Percentiles rank a stretch among this genome's conserved stretches.
Evolutionary conservation across 2,329 filamentous ascomycete species (phyloP).

Genomic region (Escovopsis weberi): DNA sequence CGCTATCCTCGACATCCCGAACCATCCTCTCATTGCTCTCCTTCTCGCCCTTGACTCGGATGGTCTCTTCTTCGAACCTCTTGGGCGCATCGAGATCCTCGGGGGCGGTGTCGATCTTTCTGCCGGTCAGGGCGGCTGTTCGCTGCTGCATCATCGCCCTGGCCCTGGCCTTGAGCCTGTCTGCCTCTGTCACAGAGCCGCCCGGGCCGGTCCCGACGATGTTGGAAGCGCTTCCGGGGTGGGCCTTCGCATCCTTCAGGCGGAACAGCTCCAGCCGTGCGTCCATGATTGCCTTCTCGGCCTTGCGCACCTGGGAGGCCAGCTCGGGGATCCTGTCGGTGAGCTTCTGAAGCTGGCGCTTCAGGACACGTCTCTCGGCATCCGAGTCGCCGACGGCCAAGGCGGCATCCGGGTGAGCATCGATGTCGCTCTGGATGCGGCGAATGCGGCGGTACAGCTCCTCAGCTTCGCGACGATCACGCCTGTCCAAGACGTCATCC

Average conservation of each 20-base stretch:
- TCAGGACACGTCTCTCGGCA: slow-evolving; percentile 72
- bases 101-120: slow-evolving; percentile 52
- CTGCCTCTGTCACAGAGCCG: slow-evolving; percentile 78
- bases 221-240: slow-evolving; percentile 64
- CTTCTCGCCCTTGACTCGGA: slow-evolving; percentile 66
- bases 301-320: slow-evolving; percentile 79
- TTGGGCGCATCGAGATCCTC: slow-evolving; percentile 70
- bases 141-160: slow-evolving; percentile 99
- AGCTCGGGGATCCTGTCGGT: slow-evolving; percentile 85
- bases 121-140: slow-evolving; percentile 80
- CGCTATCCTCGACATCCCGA: slow-evolving; percentile 88
- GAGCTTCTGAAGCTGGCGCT: slow-evolving; percentile 75
- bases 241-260: slow-evolving; percentile 79
- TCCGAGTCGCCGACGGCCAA: slow-evolving; percentile 64
- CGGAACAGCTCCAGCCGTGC: slow-evolving; percentile 86
- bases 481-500: slow-evolving; percentile 79
- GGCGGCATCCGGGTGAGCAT: slow-evolving; percentile 66
- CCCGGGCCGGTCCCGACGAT: slow-evolving; percentile 90
- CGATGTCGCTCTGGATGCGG: slow-evolving; percentile 86
- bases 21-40: slow-evolving; percentile 97
- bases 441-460: slow-evolving; percentile 88
- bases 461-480: slow-evolving; percentile 83
- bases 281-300: slow-evolving; percentile 86
- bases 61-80: slow-evolving; percentile 77
- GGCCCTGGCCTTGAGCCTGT: slow-evolving; percentile 84